Evolutionary conservation across 2,329 filamentous ascomycete genomes (phyloP), one percentile per base, ranked within the genome.

Genomic region (Colletotrichum gigasporum): DNA sequence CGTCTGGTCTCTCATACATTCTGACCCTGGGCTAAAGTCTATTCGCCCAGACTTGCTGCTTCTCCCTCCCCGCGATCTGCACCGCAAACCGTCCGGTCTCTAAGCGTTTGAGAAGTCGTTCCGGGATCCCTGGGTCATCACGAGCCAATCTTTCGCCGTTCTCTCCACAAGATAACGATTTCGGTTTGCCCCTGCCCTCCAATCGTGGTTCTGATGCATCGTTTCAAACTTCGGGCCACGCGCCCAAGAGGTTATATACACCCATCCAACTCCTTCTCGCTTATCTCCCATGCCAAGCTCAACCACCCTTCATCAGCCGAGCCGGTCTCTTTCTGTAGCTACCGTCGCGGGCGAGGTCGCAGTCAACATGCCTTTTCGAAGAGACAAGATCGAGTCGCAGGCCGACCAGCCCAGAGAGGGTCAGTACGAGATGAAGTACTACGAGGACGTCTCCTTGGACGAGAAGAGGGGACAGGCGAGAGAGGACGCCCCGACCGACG

Each of bases 401-500:
- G 75, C 68, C 51, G 74, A 72, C 37, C 67, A 71, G 58, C 56
- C 71, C 18, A 54, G 18, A 18, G 62, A 65, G 16, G 44, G 11
- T 6, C 41, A 39, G 1, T 62, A 65, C 11, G 64, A 59, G 22
- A 57, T 44, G 60, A 63, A 63, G 47, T 60, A 41, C 12, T 35
- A 53, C 14, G 47, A 66, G n/a, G 66, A 69, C 34, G 42, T 71
- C n/a, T 70, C 68, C 26, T 28, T 70, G 6, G 72, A 75, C 24
- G 73, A 76, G 70, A 76, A 75, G 60, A 70, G 69, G 61, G 70
- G 68, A 5, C 55, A 47, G 47, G 22, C 45, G 9, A 45, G 61
- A 10, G 55, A 55, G 22, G 72, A 74, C 57, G 71, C 71, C 4
- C 83, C 83, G 4, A 84, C 83, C 3, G 76, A 79, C n/a, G 82